A percentile compares a stretch with the other conserved stretches of the same genome.
Conservation (phyloP, 1,139 yeast species). For the Taiozyma sp. region DNA sequence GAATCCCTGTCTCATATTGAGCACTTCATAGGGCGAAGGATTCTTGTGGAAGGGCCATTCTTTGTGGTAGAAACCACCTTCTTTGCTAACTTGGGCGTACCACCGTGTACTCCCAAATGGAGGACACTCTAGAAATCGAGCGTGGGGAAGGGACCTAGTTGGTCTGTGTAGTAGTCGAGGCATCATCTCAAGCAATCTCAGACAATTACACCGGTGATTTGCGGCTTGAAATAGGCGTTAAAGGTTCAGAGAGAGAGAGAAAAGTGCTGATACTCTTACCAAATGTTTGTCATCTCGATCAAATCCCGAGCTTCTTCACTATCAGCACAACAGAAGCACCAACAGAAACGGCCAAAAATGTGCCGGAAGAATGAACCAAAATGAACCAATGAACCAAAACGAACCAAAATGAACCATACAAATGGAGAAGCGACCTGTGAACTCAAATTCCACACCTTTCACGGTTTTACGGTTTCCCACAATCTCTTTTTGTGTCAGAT, state of each 20-base stretch:
- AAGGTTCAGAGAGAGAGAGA: background rate
- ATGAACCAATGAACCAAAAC: too few species aligned
- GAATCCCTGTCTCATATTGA: conserved; percentile 40
- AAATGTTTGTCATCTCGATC: too few species aligned
- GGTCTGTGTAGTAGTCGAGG: background rate
- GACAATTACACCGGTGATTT: background rate
- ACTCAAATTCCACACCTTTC: background rate
- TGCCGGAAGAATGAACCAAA: too few species aligned
- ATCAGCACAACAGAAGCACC: too few species aligned
- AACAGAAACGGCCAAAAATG: too few species aligned
- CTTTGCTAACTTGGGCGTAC: background rate
- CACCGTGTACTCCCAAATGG: background rate
- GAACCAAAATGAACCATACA: background rate
- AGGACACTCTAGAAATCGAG: background rate
- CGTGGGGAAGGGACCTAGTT: background rate
- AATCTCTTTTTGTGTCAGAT: background rate
- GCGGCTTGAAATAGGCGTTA: background rate
- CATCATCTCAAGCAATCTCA: background rate
- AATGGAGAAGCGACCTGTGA: background rate
- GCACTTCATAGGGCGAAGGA: conserved; percentile 76
- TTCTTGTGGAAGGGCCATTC: conserved; percentile 56
- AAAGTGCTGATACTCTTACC: too few species aligned
- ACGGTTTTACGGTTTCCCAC: background rate
- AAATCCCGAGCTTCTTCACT: too few species aligned
- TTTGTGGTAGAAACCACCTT: conserved; percentile 10